Conservation (phyloP, 768 basidiomycete genomes). For the Russula sp. region DNA sequence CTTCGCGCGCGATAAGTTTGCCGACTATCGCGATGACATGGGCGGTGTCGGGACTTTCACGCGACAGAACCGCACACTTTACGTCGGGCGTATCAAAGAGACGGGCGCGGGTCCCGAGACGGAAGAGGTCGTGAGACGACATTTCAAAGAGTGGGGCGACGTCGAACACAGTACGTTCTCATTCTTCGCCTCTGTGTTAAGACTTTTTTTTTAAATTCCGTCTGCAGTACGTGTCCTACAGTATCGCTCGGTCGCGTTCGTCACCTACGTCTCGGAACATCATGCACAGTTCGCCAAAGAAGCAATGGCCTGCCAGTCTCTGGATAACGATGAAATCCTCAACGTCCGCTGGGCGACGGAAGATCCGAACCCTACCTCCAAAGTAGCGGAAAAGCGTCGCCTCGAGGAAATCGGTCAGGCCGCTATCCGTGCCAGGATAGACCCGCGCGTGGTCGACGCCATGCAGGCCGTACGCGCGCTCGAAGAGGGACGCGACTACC, state of each 20-base stretch:
- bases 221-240: constrained; percentile 76
- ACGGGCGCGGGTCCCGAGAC: constrained; percentile 83
- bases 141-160: constrained; percentile 94
- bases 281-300: constrained; percentile 96
- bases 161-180: constrained; percentile 76
- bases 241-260: constrained; percentile 94
- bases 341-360: constrained; percentile 99
- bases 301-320: constrained; percentile 96
- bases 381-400: constrained; percentile 75
- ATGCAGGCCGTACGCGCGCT: constrained; percentile 79
- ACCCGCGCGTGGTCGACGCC: constrained; percentile 83
- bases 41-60: constrained; percentile 98
- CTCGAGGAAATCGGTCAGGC: constrained; percentile 80
- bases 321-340: constrained; percentile 95
- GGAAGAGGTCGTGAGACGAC: constrained; percentile 81
- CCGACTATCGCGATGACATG: constrained; percentile 99
- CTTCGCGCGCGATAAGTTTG: constrained; percentile 93
- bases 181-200: not conserved
- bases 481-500: constrained; percentile 60
- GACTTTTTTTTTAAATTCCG: not conserved
- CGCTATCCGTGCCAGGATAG: constrained; percentile 78
- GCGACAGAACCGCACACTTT: constrained; percentile 88
- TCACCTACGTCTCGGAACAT: constrained; percentile 84
- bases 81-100: constrained; percentile 92
- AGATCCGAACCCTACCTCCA: constrained; percentile 91